phyloP scores from a whole-genome alignment of 345 rosid species.

The Gossypium sturtianum region DNA sequence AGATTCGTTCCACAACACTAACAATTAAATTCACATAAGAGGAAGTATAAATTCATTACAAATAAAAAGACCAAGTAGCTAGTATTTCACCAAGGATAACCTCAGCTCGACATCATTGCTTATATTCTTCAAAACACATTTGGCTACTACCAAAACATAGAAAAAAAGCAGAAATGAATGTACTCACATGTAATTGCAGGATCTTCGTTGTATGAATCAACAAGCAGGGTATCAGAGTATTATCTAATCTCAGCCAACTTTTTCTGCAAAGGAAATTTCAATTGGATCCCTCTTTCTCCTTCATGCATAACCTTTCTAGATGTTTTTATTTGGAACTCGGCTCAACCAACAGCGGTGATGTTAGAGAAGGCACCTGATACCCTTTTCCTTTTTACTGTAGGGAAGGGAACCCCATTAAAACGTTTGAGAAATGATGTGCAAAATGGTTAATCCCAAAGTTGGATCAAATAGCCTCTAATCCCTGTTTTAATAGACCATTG shows the following conservation, averaged over 20 bases:
- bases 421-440: neutral
- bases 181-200: too few relatives aligned
- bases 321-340: too few relatives aligned
- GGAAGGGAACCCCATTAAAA: neutral
- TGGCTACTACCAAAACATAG: too few relatives aligned
- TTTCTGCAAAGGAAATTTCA: too few relatives aligned
- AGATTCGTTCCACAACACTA: slow-evolving; percentile 94
- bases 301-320: too few relatives aligned
- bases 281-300: too few relatives aligned
- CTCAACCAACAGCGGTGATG: too few relatives aligned
- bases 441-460: neutral
- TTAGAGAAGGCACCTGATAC: slow-evolving; percentile 48
- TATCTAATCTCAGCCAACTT: too few relatives aligned
- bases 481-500: neutral
- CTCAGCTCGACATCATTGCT: slow-evolving; percentile 82
- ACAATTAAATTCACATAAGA: slow-evolving; percentile 26
- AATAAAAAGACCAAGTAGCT: slow-evolving; percentile 18
- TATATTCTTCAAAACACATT: slow-evolving; percentile 38
- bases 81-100: slow-evolving; percentile 73
- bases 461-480: neutral
- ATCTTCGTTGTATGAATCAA: too few relatives aligned
- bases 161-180: too few relatives aligned
- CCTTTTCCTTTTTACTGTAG: slow-evolving; percentile 85
- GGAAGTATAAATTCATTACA: neutral
- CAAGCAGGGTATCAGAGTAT: too few relatives aligned